Percentiles rank a stretch among this genome's conserved stretches.
These are phyloP conservation scores for Geotrichum armillariae DNA, from an alignment of 1,139 yeast genomes.

Conservation along the genomic window DNA sequence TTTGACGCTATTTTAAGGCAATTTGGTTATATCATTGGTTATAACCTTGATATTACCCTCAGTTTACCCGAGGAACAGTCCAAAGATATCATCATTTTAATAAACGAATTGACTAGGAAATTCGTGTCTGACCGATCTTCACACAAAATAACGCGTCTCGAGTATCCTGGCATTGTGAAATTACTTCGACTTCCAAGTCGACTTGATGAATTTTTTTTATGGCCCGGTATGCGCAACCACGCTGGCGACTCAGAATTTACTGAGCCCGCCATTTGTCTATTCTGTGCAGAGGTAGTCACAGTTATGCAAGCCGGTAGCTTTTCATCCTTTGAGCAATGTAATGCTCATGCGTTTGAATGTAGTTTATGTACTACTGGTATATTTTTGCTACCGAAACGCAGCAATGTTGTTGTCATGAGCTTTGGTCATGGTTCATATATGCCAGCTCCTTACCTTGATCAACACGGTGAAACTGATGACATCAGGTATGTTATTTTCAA, in stretches of 20 bases:
- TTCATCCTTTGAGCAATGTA: slow-evolving; percentile 38
- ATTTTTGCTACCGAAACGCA: slow-evolving; percentile 72
- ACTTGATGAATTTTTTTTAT: slow-evolving; percentile 61
- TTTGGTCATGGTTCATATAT: slow-evolving; percentile 74
- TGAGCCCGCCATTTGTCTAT: slow-evolving; percentile 85
- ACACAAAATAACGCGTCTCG: slow-evolving; percentile 37
- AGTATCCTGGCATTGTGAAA: slow-evolving; percentile 66
- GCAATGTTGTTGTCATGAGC: slow-evolving; percentile 63
- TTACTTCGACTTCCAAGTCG: slow-evolving; percentile 62
- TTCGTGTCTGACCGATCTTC: not conserved
- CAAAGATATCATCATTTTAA: not conserved
- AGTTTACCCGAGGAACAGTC: not conserved
- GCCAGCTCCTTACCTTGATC: slow-evolving; percentile 81
- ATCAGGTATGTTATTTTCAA: slow-evolving; percentile 33
- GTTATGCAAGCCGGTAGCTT: slow-evolving; percentile 61
- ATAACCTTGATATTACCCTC: not conserved
- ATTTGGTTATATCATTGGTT: not conserved
- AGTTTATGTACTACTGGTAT: slow-evolving; percentile 72
- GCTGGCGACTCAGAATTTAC: slow-evolving; percentile 33
- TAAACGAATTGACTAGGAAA: not conserved
- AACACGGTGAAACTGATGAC: slow-evolving; percentile 84
- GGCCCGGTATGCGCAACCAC: slow-evolving; percentile 30
- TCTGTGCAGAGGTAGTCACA: slow-evolving; percentile 71
- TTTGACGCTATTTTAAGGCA: slow-evolving; percentile 5
- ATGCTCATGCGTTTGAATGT: slow-evolving; percentile 39